These are phyloP conservation scores for Phytophthora crassamura DNA, from an alignment of 352 stramenopile genomes.

Conservation along the genomic window DNA sequence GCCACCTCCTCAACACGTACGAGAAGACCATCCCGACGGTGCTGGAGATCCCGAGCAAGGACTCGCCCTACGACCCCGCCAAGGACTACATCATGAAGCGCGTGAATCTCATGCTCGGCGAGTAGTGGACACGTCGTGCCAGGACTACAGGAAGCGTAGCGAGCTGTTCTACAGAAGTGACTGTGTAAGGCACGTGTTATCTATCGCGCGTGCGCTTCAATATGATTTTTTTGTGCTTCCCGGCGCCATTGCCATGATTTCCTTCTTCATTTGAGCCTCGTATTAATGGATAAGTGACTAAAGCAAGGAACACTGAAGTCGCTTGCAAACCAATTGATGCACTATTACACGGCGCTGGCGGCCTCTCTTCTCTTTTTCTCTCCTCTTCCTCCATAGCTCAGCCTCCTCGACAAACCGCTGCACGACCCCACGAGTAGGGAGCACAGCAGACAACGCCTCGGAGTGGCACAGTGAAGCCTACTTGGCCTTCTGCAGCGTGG, in stretches of 20 bases:
- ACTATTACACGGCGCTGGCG: conserved; percentile 43
- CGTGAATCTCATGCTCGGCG: conserved; percentile 94
- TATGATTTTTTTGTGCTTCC: conserved; percentile 25
- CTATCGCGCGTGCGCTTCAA: conserved; percentile 19
- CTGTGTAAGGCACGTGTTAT: conserved; percentile 25
- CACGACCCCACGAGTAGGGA: conserved; percentile 21
- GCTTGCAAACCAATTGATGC: conserved; percentile 46
- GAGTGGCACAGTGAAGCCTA: conserved; percentile 39
- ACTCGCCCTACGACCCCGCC: conserved; percentile 95
- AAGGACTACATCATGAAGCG: conserved; percentile 99
- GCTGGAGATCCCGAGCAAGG: conserved; percentile 98
- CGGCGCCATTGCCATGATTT: neutral
- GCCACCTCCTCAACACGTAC: conserved; percentile 98
- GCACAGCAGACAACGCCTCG: conserved; percentile 9
- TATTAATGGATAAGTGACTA: neutral
- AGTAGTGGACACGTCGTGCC: conserved; percentile 37
- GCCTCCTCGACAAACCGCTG: conserved; percentile 15
- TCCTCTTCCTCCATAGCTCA: conserved; percentile 32
- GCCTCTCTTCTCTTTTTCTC: conserved; percentile 26
- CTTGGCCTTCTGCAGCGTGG: conserved; percentile 86
- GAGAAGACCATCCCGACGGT: conserved; percentile 98
- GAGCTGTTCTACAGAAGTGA: conserved; percentile 16
- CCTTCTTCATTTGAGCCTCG: neutral
- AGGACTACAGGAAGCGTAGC: conserved; percentile 11
- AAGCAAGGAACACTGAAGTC: neutral